These are phyloP conservation scores for Talinum fruticosum DNA, from an alignment of 148 eudicot species.

Conservation along the genomic window DNA sequence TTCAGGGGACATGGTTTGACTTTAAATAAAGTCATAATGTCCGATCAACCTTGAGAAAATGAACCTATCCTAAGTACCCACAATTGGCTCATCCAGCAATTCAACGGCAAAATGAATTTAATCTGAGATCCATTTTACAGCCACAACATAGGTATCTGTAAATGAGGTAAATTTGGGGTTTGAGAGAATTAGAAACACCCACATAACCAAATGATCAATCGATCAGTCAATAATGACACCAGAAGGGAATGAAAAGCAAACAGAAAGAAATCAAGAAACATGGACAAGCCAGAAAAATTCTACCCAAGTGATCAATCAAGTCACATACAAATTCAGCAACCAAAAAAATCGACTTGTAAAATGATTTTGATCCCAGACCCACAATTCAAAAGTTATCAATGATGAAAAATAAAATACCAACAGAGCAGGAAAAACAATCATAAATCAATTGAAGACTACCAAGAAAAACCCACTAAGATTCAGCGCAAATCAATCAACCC, in stretches of 20 bases:
- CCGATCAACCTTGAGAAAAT: background rate
- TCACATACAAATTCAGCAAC: background rate
- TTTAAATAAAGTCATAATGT: background rate
- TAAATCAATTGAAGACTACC: background rate
- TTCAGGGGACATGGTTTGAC: background rate
- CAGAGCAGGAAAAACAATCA: too few relatives aligned
- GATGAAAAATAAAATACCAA: background rate
- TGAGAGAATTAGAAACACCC: background rate
- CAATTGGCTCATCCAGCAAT: background rate
- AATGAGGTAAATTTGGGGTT: background rate
- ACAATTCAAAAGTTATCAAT: background rate
- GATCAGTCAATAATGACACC: background rate
- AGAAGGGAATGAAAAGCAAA: background rate
- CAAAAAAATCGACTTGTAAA: too few relatives aligned
- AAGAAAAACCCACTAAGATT: background rate
- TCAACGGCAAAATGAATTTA: background rate
- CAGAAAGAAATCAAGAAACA: background rate
- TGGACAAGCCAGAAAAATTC: background rate
- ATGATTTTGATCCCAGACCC: too few relatives aligned
- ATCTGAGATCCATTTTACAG: background rate
- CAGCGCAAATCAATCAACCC: background rate
- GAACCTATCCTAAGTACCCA: background rate
- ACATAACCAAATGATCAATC: background rate
- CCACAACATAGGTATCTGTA: background rate
- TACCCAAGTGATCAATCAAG: background rate